Conservation (phyloP, 768 basidiomycete genomes). For the Kockovaella imperatae region DNA sequence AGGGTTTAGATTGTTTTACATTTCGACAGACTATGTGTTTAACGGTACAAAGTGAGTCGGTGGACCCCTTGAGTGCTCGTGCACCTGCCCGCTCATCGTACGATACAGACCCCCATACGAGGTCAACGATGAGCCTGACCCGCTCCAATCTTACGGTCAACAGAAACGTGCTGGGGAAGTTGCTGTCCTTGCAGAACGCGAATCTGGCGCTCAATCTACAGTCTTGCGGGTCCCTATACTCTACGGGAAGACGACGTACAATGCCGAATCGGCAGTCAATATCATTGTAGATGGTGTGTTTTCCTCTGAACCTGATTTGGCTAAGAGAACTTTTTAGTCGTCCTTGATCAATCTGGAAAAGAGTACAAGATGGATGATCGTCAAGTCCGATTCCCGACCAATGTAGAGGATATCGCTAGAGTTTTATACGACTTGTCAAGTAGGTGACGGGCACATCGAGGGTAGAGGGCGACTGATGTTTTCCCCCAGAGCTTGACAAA, state of each 20-base stretch:
- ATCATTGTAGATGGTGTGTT: slow-evolving; percentile 61
- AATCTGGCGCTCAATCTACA: slow-evolving; percentile 50
- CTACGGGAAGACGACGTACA: slow-evolving; percentile 80
- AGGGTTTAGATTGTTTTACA: slow-evolving; percentile 70
- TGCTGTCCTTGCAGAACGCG: slow-evolving; percentile 56
- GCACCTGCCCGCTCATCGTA: neutral
- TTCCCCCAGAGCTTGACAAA: slow-evolving; percentile 43
- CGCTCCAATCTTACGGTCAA: slow-evolving; percentile 77
- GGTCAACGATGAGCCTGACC: slow-evolving; percentile 64
- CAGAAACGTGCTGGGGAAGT: slow-evolving; percentile 83
- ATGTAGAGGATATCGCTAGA: slow-evolving; percentile 73
- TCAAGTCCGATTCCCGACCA: slow-evolving; percentile 86
- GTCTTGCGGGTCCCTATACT: slow-evolving; percentile 86
- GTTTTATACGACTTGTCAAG: slow-evolving; percentile 72
- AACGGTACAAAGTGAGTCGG: slow-evolving; percentile 59
- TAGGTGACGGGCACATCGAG: slow-evolving; percentile 42
- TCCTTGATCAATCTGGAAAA: slow-evolving; percentile 78
- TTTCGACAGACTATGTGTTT: slow-evolving; percentile 98
- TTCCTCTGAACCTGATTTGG: neutral
- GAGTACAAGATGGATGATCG: slow-evolving; percentile 92
- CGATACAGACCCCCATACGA: slow-evolving; percentile 65
- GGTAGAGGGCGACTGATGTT: neutral
- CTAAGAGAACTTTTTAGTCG: slow-evolving; percentile 46
- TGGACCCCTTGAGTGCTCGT: no score
- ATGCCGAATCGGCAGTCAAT: slow-evolving; percentile 84